A percentile compares a stretch with the other conserved stretches of the same genome.
Conservation (phyloP, 768 basidiomycete species). For the Punctularia strigosozonata region DNA sequence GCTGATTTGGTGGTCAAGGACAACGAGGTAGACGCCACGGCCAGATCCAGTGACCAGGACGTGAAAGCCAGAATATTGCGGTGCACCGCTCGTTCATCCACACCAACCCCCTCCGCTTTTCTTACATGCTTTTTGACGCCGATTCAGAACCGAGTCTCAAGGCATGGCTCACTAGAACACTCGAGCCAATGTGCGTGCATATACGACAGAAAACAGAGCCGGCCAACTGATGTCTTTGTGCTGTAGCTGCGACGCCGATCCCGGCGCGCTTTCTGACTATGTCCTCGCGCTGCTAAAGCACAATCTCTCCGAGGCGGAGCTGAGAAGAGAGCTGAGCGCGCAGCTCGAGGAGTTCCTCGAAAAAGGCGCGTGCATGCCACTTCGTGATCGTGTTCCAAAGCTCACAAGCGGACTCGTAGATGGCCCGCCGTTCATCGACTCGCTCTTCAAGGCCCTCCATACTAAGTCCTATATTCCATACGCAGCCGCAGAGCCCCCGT, state of each 20-base stretch:
- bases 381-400: conserved; percentile 8
- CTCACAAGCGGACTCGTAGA: conserved; percentile 26
- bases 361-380: conserved; percentile 44
- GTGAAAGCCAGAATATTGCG: not conserved
- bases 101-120: not conserved
- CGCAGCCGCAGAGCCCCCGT: conserved; percentile 30
- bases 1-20: too few species aligned
- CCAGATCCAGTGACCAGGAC: not conserved
- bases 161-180: conserved; percentile 78
- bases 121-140: conserved; percentile 56
- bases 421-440: conserved; percentile 68
- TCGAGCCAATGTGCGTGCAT: conserved; percentile 76
- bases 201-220: conserved; percentile 3
- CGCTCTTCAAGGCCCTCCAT: conserved; percentile 73
- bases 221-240: conserved; percentile 4
- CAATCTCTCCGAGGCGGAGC: conserved; percentile 70
- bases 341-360: conserved; percentile 92
- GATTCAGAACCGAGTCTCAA: conserved; percentile 58
- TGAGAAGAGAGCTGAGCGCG: conserved; percentile 61
- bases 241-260: conserved; percentile 89
- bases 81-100: not conserved
- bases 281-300: conserved; percentile 89
- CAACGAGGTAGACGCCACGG: conserved; percentile 1
- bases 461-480: conserved; percentile 83
- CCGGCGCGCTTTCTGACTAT: conserved; percentile 86